Evolutionary conservation across 176 grass and related monocot species (phyloP).

Genomic region (Aegilops umbellulata): DNA sequence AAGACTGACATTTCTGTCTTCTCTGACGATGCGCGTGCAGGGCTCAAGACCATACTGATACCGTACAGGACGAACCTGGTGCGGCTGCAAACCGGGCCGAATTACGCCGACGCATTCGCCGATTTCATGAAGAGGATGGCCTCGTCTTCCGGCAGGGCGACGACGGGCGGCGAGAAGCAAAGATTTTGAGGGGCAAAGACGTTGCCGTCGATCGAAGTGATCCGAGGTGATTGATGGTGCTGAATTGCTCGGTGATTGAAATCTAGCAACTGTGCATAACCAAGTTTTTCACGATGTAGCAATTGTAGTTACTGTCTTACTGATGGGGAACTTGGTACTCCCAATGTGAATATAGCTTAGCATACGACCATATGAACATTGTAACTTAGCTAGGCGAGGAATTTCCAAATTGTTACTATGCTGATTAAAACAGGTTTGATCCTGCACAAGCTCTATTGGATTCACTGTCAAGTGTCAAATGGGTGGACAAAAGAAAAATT

Average conservation of each 20-base stretch:
- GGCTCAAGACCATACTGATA: conserved; percentile 82
- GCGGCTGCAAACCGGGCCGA: conserved; percentile 60
- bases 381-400: neutral
- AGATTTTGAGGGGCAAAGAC: conserved; percentile 34
- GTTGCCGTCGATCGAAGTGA: neutral
- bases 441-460: neutral
- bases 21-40: conserved; percentile 38
- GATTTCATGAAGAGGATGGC: conserved; percentile 66
- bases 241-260: neutral
- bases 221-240: neutral
- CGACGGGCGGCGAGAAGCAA: conserved; percentile 45
- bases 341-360: conserved; percentile 27
- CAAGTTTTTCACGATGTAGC: conserved; percentile 7
- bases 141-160: conserved; percentile 45
- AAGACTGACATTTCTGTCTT: neutral
- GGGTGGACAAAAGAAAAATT: neutral
- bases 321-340: neutral
- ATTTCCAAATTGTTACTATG: conserved; percentile 2
- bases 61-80: conserved; percentile 89
- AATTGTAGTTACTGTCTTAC: conserved; percentile 20
- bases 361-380: neutral
- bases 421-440: neutral
- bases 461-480: neutral
- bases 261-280: conserved; percentile 24
- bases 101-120: conserved; percentile 44